Conservation (phyloP, 805 yeast species). For the Wickerhamiella sergipiensis region DNA sequence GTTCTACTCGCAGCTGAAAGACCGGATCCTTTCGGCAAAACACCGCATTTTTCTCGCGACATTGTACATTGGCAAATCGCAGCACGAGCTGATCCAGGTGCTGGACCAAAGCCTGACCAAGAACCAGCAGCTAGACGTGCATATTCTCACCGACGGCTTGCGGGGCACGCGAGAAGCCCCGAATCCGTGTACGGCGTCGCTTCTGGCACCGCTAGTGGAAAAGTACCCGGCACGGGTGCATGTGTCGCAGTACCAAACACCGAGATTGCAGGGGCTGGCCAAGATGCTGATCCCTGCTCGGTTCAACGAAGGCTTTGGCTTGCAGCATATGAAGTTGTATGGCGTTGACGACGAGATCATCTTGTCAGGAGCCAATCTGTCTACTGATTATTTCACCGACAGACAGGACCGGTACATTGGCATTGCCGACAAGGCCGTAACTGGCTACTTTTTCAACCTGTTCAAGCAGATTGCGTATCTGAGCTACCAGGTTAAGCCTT, state of each 20-base stretch:
- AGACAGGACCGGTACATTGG: slow-evolving; percentile 87
- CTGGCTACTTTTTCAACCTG: slow-evolving; percentile 63
- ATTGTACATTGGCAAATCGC: slow-evolving; percentile 72
- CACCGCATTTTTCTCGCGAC: slow-evolving; percentile 67
- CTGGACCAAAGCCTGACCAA: slow-evolving; percentile 43
- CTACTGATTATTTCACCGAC: slow-evolving; percentile 83
- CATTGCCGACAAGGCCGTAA: slow-evolving; percentile 41
- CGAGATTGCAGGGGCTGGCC: slow-evolving; percentile 58
- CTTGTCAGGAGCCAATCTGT: slow-evolving; percentile 81
- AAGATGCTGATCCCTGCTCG: slow-evolving; percentile 61
- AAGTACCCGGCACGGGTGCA: slow-evolving; percentile 55
- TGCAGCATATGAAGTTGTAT: slow-evolving; percentile 94
- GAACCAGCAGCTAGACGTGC: slow-evolving; percentile 52
- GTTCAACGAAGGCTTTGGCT: slow-evolving; percentile 78
- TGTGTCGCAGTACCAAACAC: slow-evolving; percentile 79
- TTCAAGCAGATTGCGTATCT: slow-evolving; percentile 54
- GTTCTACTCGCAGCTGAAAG: slow-evolving; percentile 53
- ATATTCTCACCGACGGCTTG: slow-evolving; percentile 70
- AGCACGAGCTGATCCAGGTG: slow-evolving; percentile 57
- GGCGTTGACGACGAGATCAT: slow-evolving; percentile 88
- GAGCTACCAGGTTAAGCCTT: slow-evolving; percentile 50
- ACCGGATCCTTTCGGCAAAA: slow-evolving; percentile 49
- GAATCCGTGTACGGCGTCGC: slow-evolving; percentile 55
- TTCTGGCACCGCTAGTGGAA: slow-evolving; percentile 51
- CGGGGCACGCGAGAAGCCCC: slow-evolving; percentile 94